Evolutionary conservation across 1,284 basidiomycete species (phyloP), one percentile per base, ranked within the genome.

Genomic region (Tylopilus sp.): DNA sequence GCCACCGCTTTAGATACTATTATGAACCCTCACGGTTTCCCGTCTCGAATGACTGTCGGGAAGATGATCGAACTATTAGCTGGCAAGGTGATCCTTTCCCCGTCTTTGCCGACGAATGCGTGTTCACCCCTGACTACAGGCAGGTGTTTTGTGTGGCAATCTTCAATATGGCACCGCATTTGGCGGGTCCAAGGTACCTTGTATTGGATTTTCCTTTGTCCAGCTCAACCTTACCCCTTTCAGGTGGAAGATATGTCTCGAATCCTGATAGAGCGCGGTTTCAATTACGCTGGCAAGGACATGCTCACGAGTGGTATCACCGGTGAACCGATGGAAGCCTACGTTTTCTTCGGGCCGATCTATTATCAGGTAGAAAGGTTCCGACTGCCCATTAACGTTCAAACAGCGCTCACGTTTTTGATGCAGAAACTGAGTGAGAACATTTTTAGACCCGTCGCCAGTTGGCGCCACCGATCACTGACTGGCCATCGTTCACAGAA

Each of bases 21-120:
- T 74, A 99, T 99, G 95, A 99, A 99, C 69, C 96, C 96, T 3
- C 96, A 99, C 71, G 96, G 96, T 64, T 99, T 99, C 79, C 96
- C 96, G 2, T 96, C 93, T 50, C 92, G 96, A 48, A 99, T 99
- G 95, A 98, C 96, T 30, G 96, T 99, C 35, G 96, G 96, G 41
- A 99, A 99, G 75, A 99, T 99, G 96, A 96, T 99, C 52, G 96
- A 99, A 71, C 77, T 98, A 21, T 74, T 99, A 18, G 89, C 93
- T n/a, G 95, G 96, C 48, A 98, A 98, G 78, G 88, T 87, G 43
- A 50, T 44, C 37, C 4, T 29, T 38, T 29, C 37, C n/a, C 39
- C 17, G 21, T 44, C 46, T 45, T 46, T 4, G 21, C 0, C 7
- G 8, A 4, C 5, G 46, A 51, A 15, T 44, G 20, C 50, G 26